phyloP scores from a whole-genome alignment of 176 grass and related monocot species.

The Juncus effusus region DNA sequence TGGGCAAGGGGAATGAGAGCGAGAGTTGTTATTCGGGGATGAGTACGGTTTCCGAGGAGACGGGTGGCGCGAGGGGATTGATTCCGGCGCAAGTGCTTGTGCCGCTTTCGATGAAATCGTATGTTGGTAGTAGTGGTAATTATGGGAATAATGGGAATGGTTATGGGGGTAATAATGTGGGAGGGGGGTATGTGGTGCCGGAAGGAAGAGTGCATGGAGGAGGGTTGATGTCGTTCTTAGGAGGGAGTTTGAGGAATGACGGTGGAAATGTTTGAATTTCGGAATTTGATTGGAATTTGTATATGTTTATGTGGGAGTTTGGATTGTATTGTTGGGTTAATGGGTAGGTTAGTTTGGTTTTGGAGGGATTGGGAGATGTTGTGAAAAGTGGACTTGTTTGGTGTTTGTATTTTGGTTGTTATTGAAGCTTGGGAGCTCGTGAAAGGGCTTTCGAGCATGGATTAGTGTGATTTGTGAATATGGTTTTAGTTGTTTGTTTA shows the following conservation, averaged over 20 bases:
- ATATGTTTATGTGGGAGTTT: background rate
- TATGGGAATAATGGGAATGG: background rate
- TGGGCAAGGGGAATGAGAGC: conserved; percentile 38
- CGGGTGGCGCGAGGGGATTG: conserved; percentile 33
- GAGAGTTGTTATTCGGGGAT: conserved; percentile 51
- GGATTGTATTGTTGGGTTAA: conserved; percentile 19
- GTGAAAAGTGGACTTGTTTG: conserved; percentile 13
- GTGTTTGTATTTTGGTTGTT: conserved; percentile 15
- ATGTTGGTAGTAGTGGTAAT: conserved; percentile 28
- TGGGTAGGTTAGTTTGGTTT: conserved; percentile 19
- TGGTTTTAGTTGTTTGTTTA: background rate
- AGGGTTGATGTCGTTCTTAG: conserved; percentile 72
- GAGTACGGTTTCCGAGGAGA: conserved; percentile 40
- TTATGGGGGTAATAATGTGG: conserved; percentile 32
- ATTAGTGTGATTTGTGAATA: conserved; percentile 23
- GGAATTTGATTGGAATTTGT: background rate
- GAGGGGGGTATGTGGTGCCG: conserved; percentile 44
- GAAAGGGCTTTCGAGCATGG: conserved; percentile 7
- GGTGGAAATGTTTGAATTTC: conserved; percentile 32
- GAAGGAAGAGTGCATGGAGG: conserved; percentile 90
- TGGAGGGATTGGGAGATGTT: conserved; percentile 4
- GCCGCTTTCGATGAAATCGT: conserved; percentile 66
- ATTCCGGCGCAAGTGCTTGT: conserved; percentile 67
- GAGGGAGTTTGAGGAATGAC: conserved; percentile 36
- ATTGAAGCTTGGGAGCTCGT: background rate